Percentiles rank a stretch among this genome's conserved stretches.
These are phyloP conservation scores for Escovopsis sp. DNA, from an alignment of 2,329 filamentous ascomycete genomes.

Conservation along the genomic window DNA sequence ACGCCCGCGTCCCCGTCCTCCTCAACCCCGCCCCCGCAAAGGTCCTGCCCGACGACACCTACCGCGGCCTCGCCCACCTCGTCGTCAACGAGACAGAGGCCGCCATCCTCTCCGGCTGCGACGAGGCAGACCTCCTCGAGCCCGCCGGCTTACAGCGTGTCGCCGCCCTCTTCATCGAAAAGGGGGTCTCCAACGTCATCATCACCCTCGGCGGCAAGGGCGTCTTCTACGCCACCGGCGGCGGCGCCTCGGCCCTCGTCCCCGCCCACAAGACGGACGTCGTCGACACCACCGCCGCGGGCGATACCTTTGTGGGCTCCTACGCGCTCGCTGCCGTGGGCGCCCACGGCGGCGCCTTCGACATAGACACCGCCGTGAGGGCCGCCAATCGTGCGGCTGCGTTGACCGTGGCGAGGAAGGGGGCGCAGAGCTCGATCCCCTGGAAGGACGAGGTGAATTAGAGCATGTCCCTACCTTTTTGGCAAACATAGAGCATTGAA, in stretches of 20 bases:
- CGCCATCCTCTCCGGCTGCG: slow-evolving; percentile 48
- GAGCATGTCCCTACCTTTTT: slow-evolving; percentile 4
- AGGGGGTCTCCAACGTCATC: slow-evolving; percentile 62
- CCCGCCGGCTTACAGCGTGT: slow-evolving; percentile 31
- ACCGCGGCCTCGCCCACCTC: slow-evolving; percentile 56
- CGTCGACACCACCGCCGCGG: slow-evolving; percentile 85
- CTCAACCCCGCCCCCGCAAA: slow-evolving; percentile 77
- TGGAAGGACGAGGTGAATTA: slow-evolving; percentile 28
- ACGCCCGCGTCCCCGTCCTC: slow-evolving; percentile 44
- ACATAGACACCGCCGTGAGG: slow-evolving; percentile 39
- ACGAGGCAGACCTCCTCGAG: slow-evolving; percentile 33
- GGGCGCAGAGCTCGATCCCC: slow-evolving; percentile 29
- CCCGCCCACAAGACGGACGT: slow-evolving; percentile 57
- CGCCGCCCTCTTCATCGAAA: slow-evolving; percentile 44
- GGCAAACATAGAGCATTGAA: slow-evolving; percentile 1
- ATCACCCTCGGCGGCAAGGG: slow-evolving; percentile 74
- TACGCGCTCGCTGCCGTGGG: slow-evolving; percentile 63
- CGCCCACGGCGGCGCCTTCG: slow-evolving; percentile 23
- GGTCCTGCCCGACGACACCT: slow-evolving; percentile 50
- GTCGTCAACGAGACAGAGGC: slow-evolving; percentile 89
- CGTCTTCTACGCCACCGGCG: slow-evolving; percentile 47
- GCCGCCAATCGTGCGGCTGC: slow-evolving; percentile 37
- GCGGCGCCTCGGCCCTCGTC: slow-evolving; percentile 32
- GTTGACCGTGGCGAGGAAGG: slow-evolving; percentile 26
- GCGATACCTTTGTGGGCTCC: slow-evolving; percentile 84